Percentiles rank a stretch among this genome's conserved stretches.
Conservation (phyloP, 352 stramenopile species). For the Pythium oligandrum region DNA sequence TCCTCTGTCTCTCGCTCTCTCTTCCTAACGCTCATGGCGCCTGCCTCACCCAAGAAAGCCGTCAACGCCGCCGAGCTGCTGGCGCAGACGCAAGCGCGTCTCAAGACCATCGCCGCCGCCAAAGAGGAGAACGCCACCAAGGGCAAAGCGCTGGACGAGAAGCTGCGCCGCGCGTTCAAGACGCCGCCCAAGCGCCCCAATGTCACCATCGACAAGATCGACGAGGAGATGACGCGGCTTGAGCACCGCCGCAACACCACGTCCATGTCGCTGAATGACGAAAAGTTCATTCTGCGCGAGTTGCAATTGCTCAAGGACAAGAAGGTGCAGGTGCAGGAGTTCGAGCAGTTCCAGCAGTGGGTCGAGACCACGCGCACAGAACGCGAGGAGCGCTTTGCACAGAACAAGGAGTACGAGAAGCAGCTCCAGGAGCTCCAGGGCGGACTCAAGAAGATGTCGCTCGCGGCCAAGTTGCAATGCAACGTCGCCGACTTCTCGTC, state of each 20-base stretch:
- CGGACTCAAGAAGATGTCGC: conserved; percentile 43
- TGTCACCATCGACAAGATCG: conserved; percentile 42
- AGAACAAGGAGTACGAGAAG: conserved; percentile 43
- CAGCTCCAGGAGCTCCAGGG: conserved; percentile 48
- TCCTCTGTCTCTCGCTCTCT: no score
- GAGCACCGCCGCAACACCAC: conserved; percentile 65
- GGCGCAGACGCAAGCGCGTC: conserved; percentile 45
- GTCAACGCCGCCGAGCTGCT: conserved; percentile 23
- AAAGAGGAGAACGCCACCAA: conserved; percentile 48
- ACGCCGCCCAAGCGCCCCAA: conserved; percentile 54
- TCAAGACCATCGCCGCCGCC: conserved; percentile 26
- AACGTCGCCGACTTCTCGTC: conserved; percentile 37
- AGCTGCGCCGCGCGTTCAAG: conserved; percentile 65
- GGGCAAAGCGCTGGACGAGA: conserved; percentile 70
- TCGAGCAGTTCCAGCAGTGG: conserved; percentile 49
- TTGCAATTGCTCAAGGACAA: conserved; percentile 57
- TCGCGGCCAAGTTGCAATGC: conserved; percentile 32
- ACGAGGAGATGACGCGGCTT: conserved; percentile 49
- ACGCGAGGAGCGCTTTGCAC: conserved; percentile 52
- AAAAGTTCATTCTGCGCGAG: conserved; percentile 67
- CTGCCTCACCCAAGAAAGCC: no score
- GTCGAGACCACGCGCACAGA: conserved; percentile 52
- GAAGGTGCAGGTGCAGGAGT: conserved; percentile 42
- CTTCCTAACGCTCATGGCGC: no score
- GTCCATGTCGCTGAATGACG: conserved; percentile 66